Conservation (phyloP, 192 early-diverging fungal species). For the Coemansia sp. region DNA sequence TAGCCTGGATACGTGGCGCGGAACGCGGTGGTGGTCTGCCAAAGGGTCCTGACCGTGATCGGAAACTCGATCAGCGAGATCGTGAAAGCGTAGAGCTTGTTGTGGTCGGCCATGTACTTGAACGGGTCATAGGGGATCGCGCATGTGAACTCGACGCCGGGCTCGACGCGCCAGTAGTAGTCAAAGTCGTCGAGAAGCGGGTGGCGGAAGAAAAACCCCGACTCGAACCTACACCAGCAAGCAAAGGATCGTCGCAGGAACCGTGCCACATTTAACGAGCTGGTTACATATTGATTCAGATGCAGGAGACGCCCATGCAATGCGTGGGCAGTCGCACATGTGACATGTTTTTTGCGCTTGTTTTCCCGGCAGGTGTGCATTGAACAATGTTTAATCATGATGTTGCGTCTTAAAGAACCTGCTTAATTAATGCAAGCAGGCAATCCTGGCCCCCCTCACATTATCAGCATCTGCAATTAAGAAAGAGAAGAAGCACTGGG, state of each 20-base stretch:
- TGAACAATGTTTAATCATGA: too few species aligned
- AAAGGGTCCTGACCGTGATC: slow-evolving; percentile 58
- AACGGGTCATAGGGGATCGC: slow-evolving; percentile 77
- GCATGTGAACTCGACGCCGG: slow-evolving; percentile 72
- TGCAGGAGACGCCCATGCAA: too few species aligned
- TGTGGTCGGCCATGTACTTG: slow-evolving; percentile 67
- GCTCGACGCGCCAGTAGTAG: slow-evolving; percentile 86
- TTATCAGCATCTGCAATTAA: too few species aligned
- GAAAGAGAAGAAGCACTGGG: too few species aligned
- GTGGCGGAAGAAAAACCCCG: slow-evolving; percentile 74
- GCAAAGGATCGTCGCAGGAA: slow-evolving; percentile 61
- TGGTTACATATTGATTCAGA: too few species aligned
- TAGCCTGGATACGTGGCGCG: slow-evolving; percentile 33
- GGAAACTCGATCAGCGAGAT: slow-evolving; percentile 59
- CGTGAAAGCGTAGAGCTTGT: slow-evolving; percentile 70
- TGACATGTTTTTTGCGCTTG: too few species aligned
- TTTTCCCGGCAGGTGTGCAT: too few species aligned
- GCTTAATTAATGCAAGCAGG: background rate
- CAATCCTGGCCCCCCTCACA: too few species aligned
- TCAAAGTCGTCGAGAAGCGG: slow-evolving; percentile 65
- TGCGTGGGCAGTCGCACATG: too few species aligned
- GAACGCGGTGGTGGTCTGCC: slow-evolving; percentile 54
- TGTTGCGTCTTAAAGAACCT: too few species aligned
- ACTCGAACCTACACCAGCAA: slow-evolving; percentile 52
- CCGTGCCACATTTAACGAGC: slow-evolving; percentile 49